A percentile compares a stretch with the other conserved stretches of the same genome.
Evolutionary conservation across 768 basidiomycete genomes (phyloP).

Genomic region (Naganishia randhawae): DNA sequence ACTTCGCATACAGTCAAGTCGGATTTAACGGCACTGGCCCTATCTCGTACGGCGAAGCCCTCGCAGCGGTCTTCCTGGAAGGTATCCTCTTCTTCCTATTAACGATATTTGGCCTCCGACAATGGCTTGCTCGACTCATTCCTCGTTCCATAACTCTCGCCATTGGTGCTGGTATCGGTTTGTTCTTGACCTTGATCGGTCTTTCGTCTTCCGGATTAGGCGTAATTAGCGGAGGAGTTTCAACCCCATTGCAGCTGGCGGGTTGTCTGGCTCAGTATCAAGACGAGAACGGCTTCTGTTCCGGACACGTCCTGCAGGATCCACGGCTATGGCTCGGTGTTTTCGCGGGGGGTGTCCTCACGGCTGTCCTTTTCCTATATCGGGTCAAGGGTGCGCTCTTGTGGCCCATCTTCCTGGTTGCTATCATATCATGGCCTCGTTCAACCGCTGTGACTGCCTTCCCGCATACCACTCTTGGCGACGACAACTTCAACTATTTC

Average conservation of each 20-base stretch:
- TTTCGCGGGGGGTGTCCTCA: conserved; percentile 75
- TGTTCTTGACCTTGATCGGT: conserved; percentile 84
- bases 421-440: conserved; percentile 84
- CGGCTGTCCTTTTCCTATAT: conserved; percentile 75
- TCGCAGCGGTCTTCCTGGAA: conserved; percentile 81
- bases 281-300: conserved; percentile 53
- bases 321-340: conserved; percentile 87
- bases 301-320: conserved; percentile 61
- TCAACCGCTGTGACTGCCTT: conserved; percentile 74
- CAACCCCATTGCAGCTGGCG: conserved; percentile 69
- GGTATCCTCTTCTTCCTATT: conserved; percentile 80
- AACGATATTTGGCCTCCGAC: conserved; percentile 75
- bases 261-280: conserved; percentile 62
- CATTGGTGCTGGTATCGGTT: conserved; percentile 79
- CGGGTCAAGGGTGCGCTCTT: conserved; percentile 74
- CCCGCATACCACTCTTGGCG: conserved; percentile 66
- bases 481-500: conserved; percentile 76
- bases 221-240: conserved; percentile 69
- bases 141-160: conserved; percentile 80
- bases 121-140: conserved; percentile 85
- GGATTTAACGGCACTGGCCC: conserved; percentile 68
- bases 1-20: conserved; percentile 85
- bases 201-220: conserved; percentile 65
- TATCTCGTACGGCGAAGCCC: conserved; percentile 72
- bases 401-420: conserved; percentile 69